Evolutionary conservation across 2,329 filamentous ascomycete genomes (phyloP).

Genomic region (Aspergillus fischeri): DNA sequence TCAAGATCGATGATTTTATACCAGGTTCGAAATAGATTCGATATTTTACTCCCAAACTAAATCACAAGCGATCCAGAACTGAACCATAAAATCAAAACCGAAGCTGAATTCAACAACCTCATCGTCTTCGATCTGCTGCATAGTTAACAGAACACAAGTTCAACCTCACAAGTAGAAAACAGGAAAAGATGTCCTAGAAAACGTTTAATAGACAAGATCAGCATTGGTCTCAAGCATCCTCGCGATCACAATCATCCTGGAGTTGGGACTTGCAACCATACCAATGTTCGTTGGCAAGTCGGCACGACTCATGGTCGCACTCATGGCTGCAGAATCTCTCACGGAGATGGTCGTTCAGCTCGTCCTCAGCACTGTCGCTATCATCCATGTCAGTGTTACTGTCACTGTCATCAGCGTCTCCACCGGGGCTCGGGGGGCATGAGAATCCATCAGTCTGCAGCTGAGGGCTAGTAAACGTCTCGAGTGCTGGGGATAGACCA

Average conservation of each 20-base stretch:
- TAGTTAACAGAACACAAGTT: background rate
- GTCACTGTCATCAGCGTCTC: background rate
- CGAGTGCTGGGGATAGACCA: background rate
- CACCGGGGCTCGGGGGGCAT: too few relatives aligned
- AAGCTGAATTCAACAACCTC: background rate
- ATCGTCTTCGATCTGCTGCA: background rate
- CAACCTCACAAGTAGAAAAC: background rate
- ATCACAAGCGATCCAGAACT: background rate
- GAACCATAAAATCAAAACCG: background rate
- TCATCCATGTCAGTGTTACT: too few relatives aligned
- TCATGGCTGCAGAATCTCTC: background rate
- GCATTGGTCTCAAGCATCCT: background rate
- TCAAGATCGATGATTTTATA: background rate
- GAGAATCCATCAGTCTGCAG: background rate
- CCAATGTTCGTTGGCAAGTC: background rate
- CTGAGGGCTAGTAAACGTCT: background rate
- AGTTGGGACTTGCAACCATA: background rate
- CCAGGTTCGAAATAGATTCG: background rate
- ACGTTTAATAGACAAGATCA: background rate
- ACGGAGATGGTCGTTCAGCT: background rate
- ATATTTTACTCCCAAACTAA: background rate
- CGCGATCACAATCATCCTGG: background rate
- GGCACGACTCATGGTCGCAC: background rate
- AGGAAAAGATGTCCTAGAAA: background rate
- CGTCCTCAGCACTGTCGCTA: background rate